These are phyloP conservation scores for Wickerhamiella parazyma DNA, from an alignment of 805 yeast species.

Conservation along the genomic window DNA sequence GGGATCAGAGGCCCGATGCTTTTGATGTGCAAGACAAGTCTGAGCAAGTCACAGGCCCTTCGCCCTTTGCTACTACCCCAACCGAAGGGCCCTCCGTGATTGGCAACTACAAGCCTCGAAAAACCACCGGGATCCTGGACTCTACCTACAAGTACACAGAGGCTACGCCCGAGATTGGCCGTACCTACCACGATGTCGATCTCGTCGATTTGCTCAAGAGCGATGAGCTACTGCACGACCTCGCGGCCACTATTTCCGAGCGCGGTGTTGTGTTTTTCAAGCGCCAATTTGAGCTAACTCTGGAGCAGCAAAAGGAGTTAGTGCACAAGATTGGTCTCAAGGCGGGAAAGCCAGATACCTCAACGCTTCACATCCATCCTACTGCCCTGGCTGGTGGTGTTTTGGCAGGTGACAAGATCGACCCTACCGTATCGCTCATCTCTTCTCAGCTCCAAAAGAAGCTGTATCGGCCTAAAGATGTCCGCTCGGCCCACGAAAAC, in stretches of 20 bases:
- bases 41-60: constrained; percentile 17
- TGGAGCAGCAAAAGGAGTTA: constrained; percentile 21
- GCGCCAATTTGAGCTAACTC: constrained; percentile 29
- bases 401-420: constrained; percentile 10
- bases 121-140: constrained; percentile 21
- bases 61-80: constrained; percentile 20
- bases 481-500: neutral
- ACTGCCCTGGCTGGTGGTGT: constrained; percentile 18
- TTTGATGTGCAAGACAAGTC: constrained; percentile 15
- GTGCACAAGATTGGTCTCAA: constrained; percentile 22
- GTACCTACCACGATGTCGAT: constrained; percentile 14
- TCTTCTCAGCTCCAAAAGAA: constrained; percentile 2
- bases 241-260: constrained; percentile 34
- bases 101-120: constrained; percentile 13
- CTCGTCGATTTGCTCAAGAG: constrained; percentile 19
- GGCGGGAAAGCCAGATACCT: constrained; percentile 20
- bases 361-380: constrained; percentile 21
- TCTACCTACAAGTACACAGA: constrained; percentile 19
- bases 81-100: constrained; percentile 19
- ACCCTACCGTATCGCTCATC: neutral
- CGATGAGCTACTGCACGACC: constrained; percentile 23
- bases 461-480: neutral
- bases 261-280: constrained; percentile 40
- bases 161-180: constrained; percentile 7
- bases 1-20: constrained; percentile 11